These are phyloP conservation scores for Ormosia emarginata DNA, from an alignment of 306 rosid species.

Conservation along the genomic window DNA sequence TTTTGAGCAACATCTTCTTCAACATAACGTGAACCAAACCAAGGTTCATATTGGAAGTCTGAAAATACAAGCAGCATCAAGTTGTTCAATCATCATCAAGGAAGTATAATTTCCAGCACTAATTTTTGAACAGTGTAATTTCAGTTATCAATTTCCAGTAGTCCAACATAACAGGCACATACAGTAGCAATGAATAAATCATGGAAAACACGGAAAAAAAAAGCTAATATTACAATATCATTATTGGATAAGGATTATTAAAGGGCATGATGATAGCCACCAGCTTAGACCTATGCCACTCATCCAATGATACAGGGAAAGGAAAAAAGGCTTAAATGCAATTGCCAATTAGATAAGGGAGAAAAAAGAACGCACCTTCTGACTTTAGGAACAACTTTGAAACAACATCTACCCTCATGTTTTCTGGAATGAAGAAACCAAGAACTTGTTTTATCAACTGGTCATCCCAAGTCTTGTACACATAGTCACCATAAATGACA, in stretches of 20 bases:
- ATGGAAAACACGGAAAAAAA: not conserved
- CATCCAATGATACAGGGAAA: conserved; percentile 4
- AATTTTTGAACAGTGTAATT: conserved; percentile 10
- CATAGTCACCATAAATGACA: conserved; percentile 85
- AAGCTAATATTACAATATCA: not conserved
- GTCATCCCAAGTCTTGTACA: conserved; percentile 76
- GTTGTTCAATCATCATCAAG: conserved; percentile 14
- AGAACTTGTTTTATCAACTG: conserved; percentile 60
- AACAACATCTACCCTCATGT: conserved; percentile 87
- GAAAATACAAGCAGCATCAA: conserved; percentile 29
- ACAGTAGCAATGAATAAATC: not conserved
- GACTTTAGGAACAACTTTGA: conserved; percentile 59
- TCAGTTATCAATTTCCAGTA: not conserved
- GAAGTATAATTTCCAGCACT: conserved; percentile 16
- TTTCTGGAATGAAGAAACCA: conserved; percentile 82
- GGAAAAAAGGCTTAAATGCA: not conserved
- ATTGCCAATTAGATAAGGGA: conserved; percentile 14
- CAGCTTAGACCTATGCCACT: not conserved
- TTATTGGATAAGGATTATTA: not conserved
- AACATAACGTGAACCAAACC: conserved; percentile 81
- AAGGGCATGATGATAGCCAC: not conserved
- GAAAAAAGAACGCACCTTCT: conserved; percentile 46
- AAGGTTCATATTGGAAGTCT: conserved; percentile 75
- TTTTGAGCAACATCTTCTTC: conserved; percentile 72
- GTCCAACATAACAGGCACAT: conserved; percentile 4